A percentile compares a stretch with the other conserved stretches of the same genome.
Conservation (phyloP, 2,329 filamentous ascomycete species). For the Drechslerella stenobrocha region DNA sequence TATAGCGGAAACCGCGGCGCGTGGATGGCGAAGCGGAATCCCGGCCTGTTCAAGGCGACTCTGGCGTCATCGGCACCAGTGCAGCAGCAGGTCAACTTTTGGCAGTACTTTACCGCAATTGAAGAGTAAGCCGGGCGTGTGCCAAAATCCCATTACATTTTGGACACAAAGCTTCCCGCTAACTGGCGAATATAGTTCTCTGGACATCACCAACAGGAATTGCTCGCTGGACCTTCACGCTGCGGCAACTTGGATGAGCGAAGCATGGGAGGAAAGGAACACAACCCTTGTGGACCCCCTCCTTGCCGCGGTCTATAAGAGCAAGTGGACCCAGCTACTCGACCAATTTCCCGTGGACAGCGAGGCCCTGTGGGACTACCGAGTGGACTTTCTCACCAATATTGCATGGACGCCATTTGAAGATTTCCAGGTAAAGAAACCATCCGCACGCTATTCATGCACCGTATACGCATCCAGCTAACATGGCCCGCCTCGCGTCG, state of each 20-base stretch:
- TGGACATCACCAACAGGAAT: slow-evolving; percentile 21
- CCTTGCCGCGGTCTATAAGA: slow-evolving; percentile 48
- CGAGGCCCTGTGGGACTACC: slow-evolving; percentile 10
- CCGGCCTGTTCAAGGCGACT: slow-evolving; percentile 49
- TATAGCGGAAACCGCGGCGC: slow-evolving; percentile 50
- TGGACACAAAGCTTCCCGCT: background rate
- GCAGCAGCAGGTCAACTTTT: slow-evolving; percentile 55
- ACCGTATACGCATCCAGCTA: slow-evolving; percentile 53
- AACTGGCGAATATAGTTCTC: background rate
- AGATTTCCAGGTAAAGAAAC: slow-evolving; percentile 54
- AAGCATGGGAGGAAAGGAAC: slow-evolving; percentile 50
- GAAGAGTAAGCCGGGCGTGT: slow-evolving; percentile 53
- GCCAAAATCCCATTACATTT: too few species aligned
- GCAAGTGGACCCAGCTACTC: slow-evolving; percentile 8
- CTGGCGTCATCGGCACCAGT: slow-evolving; percentile 52
- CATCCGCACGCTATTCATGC: slow-evolving; percentile 12
- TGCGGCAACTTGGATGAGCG: slow-evolving; percentile 37
- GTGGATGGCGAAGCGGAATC: slow-evolving; percentile 49
- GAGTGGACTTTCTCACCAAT: slow-evolving; percentile 16
- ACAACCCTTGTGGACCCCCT: slow-evolving; percentile 55
- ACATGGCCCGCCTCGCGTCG: too few species aligned
- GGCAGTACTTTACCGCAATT: slow-evolving; percentile 56
- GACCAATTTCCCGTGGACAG: slow-evolving; percentile 6
- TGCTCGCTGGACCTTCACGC: slow-evolving; percentile 48
- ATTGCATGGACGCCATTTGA: slow-evolving; percentile 51